A percentile compares a stretch with the other conserved stretches of the same genome.
Evolutionary conservation across 2,329 filamentous ascomycete species (phyloP).

Genomic region (Bipolaris zeicola): DNA sequence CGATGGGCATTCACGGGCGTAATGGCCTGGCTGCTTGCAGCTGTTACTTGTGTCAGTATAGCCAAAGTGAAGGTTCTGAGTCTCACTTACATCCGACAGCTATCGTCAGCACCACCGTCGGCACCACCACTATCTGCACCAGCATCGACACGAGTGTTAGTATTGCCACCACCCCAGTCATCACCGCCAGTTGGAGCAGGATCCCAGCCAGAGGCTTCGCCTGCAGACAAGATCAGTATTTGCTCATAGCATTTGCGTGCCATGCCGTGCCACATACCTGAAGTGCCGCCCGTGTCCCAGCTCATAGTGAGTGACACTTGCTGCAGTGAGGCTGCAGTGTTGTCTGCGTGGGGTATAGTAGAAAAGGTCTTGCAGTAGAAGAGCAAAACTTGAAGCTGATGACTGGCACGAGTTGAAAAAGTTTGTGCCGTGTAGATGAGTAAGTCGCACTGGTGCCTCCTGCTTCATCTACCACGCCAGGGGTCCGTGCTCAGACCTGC

Average conservation of each 20-base stretch:
- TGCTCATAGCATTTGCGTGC: constrained; percentile 6
- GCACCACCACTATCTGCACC: constrained; percentile 19
- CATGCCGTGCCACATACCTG: constrained; percentile 7
- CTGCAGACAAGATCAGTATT: constrained; percentile 15
- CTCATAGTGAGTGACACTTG: constrained; percentile 21
- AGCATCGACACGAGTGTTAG: constrained; percentile 14
- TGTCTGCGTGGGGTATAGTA: background rate
- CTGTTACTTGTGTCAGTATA: constrained; percentile 43
- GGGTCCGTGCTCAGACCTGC: constrained; percentile 2
- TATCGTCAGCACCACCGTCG: constrained; percentile 38
- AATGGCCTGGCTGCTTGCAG: constrained; percentile 53
- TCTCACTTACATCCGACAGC: constrained; percentile 51
- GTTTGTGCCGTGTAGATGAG: background rate
- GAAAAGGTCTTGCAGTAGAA: background rate
- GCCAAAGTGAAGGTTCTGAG: background rate
- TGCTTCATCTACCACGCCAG: constrained; percentile 1
- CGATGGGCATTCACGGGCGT: constrained; percentile 56
- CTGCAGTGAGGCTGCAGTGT: background rate
- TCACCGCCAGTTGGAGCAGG: constrained; percentile 13
- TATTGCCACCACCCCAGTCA: constrained; percentile 14
- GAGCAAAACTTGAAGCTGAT: background rate
- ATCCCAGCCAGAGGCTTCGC: constrained; percentile 19
- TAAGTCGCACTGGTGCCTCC: background rate
- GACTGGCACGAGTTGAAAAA: background rate
- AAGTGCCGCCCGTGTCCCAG: constrained; percentile 27